These are phyloP conservation scores for Paxillus rubicundulus DNA, from an alignment of 768 basidiomycete species.

Conservation along the genomic window DNA sequence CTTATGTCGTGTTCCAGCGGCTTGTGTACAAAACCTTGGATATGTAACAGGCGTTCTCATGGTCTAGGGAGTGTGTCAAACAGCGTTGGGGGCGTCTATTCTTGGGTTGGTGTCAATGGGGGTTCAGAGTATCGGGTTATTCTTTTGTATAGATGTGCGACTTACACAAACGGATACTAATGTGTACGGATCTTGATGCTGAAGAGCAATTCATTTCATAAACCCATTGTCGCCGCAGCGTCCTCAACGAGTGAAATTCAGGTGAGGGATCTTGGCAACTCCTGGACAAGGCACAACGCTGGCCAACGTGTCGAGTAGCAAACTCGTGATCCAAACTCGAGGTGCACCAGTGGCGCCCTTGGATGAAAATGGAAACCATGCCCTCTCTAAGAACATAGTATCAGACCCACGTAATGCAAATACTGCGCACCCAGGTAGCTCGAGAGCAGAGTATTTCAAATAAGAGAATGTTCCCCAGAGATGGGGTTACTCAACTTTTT, in stretches of 20 bases:
- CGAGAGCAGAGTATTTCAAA: conserved; percentile 18
- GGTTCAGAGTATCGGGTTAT: conserved; percentile 2
- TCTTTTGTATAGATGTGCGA: conserved; percentile 15
- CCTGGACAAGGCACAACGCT: too few relatives aligned
- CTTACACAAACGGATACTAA: conserved; percentile 9
- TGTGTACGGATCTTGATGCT: conserved; percentile 1
- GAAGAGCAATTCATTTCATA: conserved; percentile 5
- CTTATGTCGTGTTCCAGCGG: conserved; percentile 20
- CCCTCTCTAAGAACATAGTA: conserved; percentile 5
- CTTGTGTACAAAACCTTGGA: conserved; percentile 28
- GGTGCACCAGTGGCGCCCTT: conserved; percentile 13
- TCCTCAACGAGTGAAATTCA: not conserved
- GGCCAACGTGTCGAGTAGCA: conserved; percentile 16
- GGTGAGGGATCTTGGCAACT: not conserved
- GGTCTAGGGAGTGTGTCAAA: conserved; percentile 7
- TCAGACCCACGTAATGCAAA: conserved; percentile 11
- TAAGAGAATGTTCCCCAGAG: conserved; percentile 10
- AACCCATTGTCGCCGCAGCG: not conserved
- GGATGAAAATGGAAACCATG: conserved; percentile 8
- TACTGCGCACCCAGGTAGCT: conserved; percentile 11
- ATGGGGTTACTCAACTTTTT: not conserved
- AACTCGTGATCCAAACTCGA: conserved; percentile 16
- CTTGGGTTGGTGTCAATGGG: conserved; percentile 12
- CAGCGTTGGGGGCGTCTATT: conserved; percentile 12
- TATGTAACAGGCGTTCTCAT: conserved; percentile 17